Evolutionary conservation across 2,329 filamentous ascomycete species (phyloP).

Genomic region (Dothideomycetes sp.): DNA sequence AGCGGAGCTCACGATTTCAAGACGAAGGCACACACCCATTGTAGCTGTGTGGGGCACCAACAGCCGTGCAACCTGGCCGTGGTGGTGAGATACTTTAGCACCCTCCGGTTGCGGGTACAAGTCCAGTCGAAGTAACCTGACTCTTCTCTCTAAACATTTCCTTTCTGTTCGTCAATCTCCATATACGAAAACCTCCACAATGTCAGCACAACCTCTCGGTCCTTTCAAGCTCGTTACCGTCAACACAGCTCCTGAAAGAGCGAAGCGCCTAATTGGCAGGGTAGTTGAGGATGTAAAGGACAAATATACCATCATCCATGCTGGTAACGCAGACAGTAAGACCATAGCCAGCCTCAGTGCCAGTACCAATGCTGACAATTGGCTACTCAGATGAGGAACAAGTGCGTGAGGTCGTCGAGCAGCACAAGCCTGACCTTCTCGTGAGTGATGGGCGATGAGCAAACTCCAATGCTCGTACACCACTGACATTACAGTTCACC

Average conservation of each 20-base stretch:
- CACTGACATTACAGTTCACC: conserved; percentile 38
- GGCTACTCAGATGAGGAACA: conserved; percentile 38
- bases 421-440: conserved; percentile 43
- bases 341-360: conserved; percentile 3
- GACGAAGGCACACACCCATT: too few species aligned
- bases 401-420: conserved; percentile 42
- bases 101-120: neutral
- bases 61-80: neutral
- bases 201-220: conserved; percentile 24
- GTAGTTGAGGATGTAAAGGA: conserved; percentile 52
- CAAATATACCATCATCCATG: conserved; percentile 50
- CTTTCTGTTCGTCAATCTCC: conserved; percentile 3
- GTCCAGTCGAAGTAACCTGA: too few species aligned
- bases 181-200: neutral
- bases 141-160: too few species aligned
- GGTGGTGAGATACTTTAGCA: neutral
- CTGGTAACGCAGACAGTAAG: conserved; percentile 51
- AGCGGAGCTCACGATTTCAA: too few species aligned
- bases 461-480: neutral
- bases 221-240: conserved; percentile 56
- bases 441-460: neutral
- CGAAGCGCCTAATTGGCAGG: conserved; percentile 50
- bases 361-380: neutral
- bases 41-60: neutral
- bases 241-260: conserved; percentile 56